Base-by-base conservation (phyloP, 345 rosid species). In the Arabidopsis arenosa region DNA sequence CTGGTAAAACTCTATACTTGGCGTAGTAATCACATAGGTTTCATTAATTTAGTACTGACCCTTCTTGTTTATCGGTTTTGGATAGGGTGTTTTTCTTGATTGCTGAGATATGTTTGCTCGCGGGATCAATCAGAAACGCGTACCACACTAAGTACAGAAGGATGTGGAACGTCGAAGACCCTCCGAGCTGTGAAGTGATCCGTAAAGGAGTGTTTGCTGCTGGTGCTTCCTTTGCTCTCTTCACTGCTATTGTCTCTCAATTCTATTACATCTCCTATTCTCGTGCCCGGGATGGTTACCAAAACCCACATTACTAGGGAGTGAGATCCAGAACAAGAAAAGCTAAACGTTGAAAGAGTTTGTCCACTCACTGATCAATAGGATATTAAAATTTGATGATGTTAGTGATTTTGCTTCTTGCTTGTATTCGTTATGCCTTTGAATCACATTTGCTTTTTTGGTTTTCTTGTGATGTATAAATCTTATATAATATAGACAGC, bases 191-290 rank as follows among this genome's bases (percentile, higher is more conserved):
- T 68, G 71, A 81, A 73, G 77, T 70, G 11, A 53, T 96, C 78
- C 88, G 98, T 64, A 93, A 91, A 79, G 99, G 99, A 35, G 84
- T 93, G 26, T 95, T 93, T 49, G 96, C 91, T 0, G 92, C 98
- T 15, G 94, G 94, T 75, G 99, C 99, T 57, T 94, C 99, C 2
- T 91, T 96, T 17, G 40, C 91, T 0, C 77, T 93, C 80, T 76
- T 93, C 14, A 96, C 99, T 0, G 94, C 92, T 70, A 88, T 91
- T 0, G 85, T 85, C 67, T 96, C 97, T 2, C 92, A 91, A 83
- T 84, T 96, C 70, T 96, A 85, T 76, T 89, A 89, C 63, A 76
- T 91, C 40, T 81, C 90, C 83, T 85, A 89, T 69, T 91, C 95
- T 37, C 85, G 75, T 73, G 90, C 96, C 7, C 79, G 77, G 2